Conservation (phyloP, 106 monocot species). For the Agapanthus africanus region DNA sequence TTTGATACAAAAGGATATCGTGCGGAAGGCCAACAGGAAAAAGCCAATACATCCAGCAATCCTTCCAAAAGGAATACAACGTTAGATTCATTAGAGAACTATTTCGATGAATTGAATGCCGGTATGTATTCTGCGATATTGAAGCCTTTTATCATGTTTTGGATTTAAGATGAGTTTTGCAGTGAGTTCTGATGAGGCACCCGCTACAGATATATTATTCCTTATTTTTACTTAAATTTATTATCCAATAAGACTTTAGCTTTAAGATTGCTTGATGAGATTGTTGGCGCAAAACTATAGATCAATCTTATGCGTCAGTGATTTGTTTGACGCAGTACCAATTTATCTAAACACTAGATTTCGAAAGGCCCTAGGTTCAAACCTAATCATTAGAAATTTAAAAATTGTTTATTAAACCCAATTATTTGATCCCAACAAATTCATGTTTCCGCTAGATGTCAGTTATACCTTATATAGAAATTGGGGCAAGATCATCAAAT, state of each 20-base stretch:
- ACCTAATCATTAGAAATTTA: background rate
- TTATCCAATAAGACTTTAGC: background rate
- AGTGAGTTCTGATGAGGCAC: background rate
- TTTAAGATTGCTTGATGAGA: too few relatives aligned
- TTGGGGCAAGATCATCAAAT: too few relatives aligned
- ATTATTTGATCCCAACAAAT: too few relatives aligned
- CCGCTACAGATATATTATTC: background rate
- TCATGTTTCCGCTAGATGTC: too few relatives aligned
- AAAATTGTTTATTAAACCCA: background rate
- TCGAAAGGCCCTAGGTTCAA: background rate
- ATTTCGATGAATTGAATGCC: constrained; percentile 30
- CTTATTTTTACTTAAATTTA: background rate
- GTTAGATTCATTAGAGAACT: constrained; percentile 32
- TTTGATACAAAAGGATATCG: constrained; percentile 5
- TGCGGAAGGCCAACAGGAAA: background rate
- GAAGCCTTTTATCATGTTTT: background rate
- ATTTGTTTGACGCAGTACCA: background rate
- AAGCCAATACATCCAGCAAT: background rate
- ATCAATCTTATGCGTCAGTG: background rate
- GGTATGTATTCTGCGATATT: constrained; percentile 9
- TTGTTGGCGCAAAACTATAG: background rate
- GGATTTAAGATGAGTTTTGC: background rate
- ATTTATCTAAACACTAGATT: too few relatives aligned
- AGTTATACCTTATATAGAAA: too few relatives aligned
- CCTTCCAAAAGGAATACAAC: constrained; percentile 9